Evolutionary conservation across 2,329 filamentous ascomycete species (phyloP).

Genomic region (Hysterium pulicare): DNA sequence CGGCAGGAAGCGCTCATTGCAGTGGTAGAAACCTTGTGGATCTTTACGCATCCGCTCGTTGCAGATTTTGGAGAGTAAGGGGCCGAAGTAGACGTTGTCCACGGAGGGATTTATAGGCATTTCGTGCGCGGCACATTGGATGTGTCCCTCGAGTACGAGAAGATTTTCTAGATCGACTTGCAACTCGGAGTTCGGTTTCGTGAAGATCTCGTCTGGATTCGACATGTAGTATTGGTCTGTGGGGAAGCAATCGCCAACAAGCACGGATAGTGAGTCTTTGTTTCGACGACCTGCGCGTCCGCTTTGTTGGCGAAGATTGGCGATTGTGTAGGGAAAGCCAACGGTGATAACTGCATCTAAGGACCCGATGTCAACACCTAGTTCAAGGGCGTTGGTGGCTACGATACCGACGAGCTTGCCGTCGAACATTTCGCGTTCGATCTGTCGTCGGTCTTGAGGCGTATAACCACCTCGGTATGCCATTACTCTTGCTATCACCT

Average conservation of each 20-base stretch:
- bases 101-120: conserved; percentile 82
- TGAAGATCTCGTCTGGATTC: conserved; percentile 91
- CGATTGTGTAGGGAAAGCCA: conserved; percentile 93
- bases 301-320: conserved; percentile 91
- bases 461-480: conserved; percentile 95
- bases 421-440: conserved; percentile 96
- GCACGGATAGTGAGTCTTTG: conserved; percentile 84
- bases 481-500: conserved; percentile 81
- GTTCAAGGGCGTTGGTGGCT: conserved; percentile 85
- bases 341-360: conserved; percentile 91
- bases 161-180: conserved; percentile 92
- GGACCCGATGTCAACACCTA: conserved; percentile 92
- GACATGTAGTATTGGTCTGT: conserved; percentile 97
- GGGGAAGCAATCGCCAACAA: conserved; percentile 85
- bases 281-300: conserved; percentile 88
- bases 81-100: conserved; percentile 76
- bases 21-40: conserved; percentile 80
- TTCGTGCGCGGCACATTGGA: conserved; percentile 93
- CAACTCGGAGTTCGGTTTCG: conserved; percentile 81
- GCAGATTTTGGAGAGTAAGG: conserved; percentile 67
- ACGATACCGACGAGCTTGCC: conserved; percentile 90
- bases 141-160: conserved; percentile 85
- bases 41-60: conserved; percentile 71
- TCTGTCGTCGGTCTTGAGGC: conserved; percentile 78
- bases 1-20: conserved; percentile 82